Evolutionary conservation across 306 rosid genomes (phyloP).

Genomic region (Castanopsis chinensis): DNA sequence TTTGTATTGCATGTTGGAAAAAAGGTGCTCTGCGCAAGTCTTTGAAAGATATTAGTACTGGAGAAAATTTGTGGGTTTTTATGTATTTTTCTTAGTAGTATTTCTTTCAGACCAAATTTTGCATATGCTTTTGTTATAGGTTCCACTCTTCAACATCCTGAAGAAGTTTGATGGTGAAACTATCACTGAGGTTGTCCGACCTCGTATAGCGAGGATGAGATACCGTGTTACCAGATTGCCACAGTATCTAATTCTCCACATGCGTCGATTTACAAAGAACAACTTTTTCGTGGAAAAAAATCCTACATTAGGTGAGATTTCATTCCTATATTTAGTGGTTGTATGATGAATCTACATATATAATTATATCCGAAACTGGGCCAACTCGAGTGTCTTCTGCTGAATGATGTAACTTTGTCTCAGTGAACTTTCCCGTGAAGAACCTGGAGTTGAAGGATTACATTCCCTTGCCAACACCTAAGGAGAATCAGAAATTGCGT

Average conservation of each 20-base stretch:
- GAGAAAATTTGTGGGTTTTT: not conserved
- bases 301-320: constrained; percentile 76
- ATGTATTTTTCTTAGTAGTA: not conserved
- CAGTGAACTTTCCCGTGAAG: constrained; percentile 97
- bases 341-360: not conserved
- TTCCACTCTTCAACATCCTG: constrained; percentile 88
- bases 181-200: constrained; percentile 90
- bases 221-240: constrained; percentile 91
- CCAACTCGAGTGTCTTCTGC: constrained; percentile 7
- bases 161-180: constrained; percentile 97
- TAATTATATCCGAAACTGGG: constrained; percentile 7
- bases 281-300: constrained; percentile 97
- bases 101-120: constrained; percentile 6
- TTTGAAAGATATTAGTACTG: not conserved
- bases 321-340: not conserved
- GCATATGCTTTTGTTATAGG: constrained; percentile 43
- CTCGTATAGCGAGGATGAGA: constrained; percentile 85
- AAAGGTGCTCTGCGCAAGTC: not conserved
- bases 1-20: not conserved
- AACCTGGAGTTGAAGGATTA: constrained; percentile 95
- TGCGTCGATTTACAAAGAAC: constrained; percentile 93
- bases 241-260: constrained; percentile 74
- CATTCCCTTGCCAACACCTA: constrained; percentile 83
- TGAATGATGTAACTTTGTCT: constrained; percentile 17
- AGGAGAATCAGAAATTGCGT: constrained; percentile 63